Evolutionary conservation across 1,139 yeast species (phyloP), one percentile per base, ranked within the genome.

Genomic region (Geotrichum citri-aurantii): DNA sequence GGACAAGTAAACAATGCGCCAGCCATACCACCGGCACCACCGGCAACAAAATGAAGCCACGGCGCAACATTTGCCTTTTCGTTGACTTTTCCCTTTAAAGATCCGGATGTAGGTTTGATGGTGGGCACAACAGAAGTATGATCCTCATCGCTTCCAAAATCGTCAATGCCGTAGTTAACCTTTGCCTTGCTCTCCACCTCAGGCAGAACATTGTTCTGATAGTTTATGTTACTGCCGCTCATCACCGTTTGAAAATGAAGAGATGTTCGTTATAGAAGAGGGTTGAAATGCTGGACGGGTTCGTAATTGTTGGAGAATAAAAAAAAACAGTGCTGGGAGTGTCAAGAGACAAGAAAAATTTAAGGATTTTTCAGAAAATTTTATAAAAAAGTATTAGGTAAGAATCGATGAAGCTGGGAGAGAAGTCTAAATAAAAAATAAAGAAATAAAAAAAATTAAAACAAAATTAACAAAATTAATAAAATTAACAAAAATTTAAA

Each of bases 31-130:
- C 98, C 99, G 29, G 88, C 63, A 3, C 98, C 99, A 48, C 99
- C 99, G n/a, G 99, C 97, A n/a, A 92, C 88, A 70, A 92, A 93
- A 74, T 92, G 97, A 7, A 92, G 90, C 97, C 97, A 92, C 58
- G 95, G 95, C 65, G 81, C 82, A 1, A 85, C 83, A 55, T 69
- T 67, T 55, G 58, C 64, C 66, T 52, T 62, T 52, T 59, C 56
- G 14, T 54, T 24, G 23, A 57, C 42, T 29, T 59, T 55, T 48
- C 52, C 56, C 21, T 54, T 52, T 27, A 46, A 54, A 12, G 59
- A 57, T 19, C 42, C n/a, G n/a, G 29, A 48, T 27, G 47, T 12
- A 19, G 55, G 56, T 27, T 42, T 27, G 37, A 57, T 57, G 14
- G 56, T 57, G 14, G 59, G 59, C 14, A 56, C 51, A 14, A 56